phyloP scores from a whole-genome alignment of 1,284 basidiomycete genomes.

The Schizopora paradoxa region DNA sequence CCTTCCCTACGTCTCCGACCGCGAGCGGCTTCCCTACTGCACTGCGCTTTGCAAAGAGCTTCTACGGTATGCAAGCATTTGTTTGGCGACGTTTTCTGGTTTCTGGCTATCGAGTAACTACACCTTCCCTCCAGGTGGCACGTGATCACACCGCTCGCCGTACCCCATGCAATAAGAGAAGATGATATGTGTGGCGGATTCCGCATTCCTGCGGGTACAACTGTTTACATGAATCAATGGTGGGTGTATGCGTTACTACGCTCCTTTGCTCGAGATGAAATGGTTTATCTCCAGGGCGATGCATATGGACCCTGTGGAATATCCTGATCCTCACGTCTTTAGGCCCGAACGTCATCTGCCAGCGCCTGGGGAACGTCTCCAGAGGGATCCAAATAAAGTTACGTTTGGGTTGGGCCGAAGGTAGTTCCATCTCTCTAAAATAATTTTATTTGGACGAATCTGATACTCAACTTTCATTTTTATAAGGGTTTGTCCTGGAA shows the following conservation, averaged over 20 bases:
- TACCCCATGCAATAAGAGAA: conserved; percentile 25
- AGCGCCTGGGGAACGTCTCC: neutral
- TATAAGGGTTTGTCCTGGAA: conserved; percentile 1
- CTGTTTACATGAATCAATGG: conserved; percentile 17
- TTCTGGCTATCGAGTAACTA: too few relatives aligned
- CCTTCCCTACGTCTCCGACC: conserved; percentile 30
- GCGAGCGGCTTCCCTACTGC: conserved; percentile 30
- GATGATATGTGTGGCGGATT: conserved; percentile 18
- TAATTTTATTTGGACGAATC: too few relatives aligned
- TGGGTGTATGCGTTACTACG: too few relatives aligned
- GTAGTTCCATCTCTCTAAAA: neutral
- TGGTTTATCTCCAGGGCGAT: neutral
- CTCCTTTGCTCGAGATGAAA: too few relatives aligned
- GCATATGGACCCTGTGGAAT: conserved; percentile 1
- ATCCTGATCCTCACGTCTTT: conserved; percentile 1
- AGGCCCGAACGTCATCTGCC: conserved; percentile 5
- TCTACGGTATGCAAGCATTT: conserved; percentile 25
- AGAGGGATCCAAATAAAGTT: conserved; percentile 4
- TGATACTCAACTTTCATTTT: too few relatives aligned
- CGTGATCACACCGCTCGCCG: too few relatives aligned
- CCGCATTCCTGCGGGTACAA: conserved; percentile 15
- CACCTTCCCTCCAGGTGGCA: too few relatives aligned
- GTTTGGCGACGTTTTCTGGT: neutral
- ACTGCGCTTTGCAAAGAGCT: conserved; percentile 31
- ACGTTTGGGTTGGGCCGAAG: conserved; percentile 10